Conservation (phyloP, 2,329 filamentous ascomycete species). For the Akanthomyces uredinophilus region DNA sequence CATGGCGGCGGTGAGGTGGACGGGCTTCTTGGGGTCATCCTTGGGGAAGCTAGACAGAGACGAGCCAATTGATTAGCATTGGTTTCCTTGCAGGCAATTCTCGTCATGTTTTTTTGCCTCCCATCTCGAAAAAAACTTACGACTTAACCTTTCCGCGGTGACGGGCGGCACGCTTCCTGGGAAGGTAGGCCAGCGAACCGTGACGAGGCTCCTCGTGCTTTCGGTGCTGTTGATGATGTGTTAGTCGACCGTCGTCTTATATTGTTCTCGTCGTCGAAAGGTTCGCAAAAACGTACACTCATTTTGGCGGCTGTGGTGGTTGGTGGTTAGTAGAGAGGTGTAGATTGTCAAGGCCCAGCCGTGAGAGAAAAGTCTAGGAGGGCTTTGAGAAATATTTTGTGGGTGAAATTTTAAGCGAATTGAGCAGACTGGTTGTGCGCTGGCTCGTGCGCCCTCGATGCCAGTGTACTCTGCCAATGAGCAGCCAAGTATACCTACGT, state of each 20-base stretch:
- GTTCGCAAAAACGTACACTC: slow-evolving; percentile 33
- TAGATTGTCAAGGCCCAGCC: slow-evolving; percentile 8
- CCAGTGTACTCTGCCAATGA: neutral
- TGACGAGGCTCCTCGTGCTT: slow-evolving; percentile 84
- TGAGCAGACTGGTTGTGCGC: neutral
- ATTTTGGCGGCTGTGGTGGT: slow-evolving; percentile 35
- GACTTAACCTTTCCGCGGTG: slow-evolving; percentile 98
- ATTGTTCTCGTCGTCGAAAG: neutral
- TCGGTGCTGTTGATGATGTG: slow-evolving; percentile 37
- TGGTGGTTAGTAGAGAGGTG: slow-evolving; percentile 31
- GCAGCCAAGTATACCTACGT: neutral
- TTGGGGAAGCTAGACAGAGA: slow-evolving; percentile 77
- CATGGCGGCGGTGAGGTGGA: slow-evolving; percentile 96
- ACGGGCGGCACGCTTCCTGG: slow-evolving; percentile 86
- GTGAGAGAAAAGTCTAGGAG: slow-evolving; percentile 16
- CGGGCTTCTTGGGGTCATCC: slow-evolving; percentile 99
- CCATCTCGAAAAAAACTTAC: slow-evolving; percentile 51
- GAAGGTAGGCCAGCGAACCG: slow-evolving; percentile 84
- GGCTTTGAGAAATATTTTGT: slow-evolving; percentile 28
- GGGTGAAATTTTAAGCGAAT: slow-evolving; percentile 36
- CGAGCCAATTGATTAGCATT: slow-evolving; percentile 21
- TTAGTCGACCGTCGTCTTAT: slow-evolving; percentile 8
- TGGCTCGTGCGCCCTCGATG: slow-evolving; percentile 3
- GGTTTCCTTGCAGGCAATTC: slow-evolving; percentile 18
- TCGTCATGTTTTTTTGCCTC: neutral